Base-by-base conservation (phyloP, 306 rosid species). In the Cotoneaster glaucophyllus region DNA sequence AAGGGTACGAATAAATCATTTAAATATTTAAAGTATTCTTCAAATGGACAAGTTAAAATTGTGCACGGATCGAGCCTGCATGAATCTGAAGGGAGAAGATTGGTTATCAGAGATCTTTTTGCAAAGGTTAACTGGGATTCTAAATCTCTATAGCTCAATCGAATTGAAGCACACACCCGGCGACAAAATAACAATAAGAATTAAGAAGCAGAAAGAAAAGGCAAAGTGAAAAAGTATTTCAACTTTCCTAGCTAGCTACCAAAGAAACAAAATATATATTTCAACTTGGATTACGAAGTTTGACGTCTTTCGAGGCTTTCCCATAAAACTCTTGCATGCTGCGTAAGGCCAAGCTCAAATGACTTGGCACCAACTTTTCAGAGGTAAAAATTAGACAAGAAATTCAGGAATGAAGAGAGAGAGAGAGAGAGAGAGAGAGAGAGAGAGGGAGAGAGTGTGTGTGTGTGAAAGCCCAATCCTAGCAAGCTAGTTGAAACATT, bases 351-450 rank as follows among this genome's bases (percentile, higher is more conserved):
- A 53, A 54, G 45, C 43, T 31, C 34, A 69, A 37, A 53, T 71
- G 75, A 71, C 75, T 56, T 14, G 65, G 44, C 75, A 71, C 65
- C 75, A 53, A 53, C 64, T 71, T 53, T 21, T 10, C 14, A 52
- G 31, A 50, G n/a, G 62, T 12, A 11, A 50, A n/a, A 26, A 8
- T 11, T 15, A 69, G 74, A 48, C 58, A 69, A 28, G 61, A 17
- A 25, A 48, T 26, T 12, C 65, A 61, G 13, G 34, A 61, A 26
- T 61, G 65, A 6, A 37, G 41, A 37, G 41, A 37, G 29, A 28
- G 29, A 28, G 29, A 28, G 29, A 28, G 29, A 28, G 29, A 28
- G 29, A 28, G 29, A 28, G 29, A 28, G 29, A 28, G 41, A 7
- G 41, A 7, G 41, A 34, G 39, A 34, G 39, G 1, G 9, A 34